Base-by-base conservation (phyloP, 768 basidiomycete species). In the Udeniomyces megalosporus region DNA sequence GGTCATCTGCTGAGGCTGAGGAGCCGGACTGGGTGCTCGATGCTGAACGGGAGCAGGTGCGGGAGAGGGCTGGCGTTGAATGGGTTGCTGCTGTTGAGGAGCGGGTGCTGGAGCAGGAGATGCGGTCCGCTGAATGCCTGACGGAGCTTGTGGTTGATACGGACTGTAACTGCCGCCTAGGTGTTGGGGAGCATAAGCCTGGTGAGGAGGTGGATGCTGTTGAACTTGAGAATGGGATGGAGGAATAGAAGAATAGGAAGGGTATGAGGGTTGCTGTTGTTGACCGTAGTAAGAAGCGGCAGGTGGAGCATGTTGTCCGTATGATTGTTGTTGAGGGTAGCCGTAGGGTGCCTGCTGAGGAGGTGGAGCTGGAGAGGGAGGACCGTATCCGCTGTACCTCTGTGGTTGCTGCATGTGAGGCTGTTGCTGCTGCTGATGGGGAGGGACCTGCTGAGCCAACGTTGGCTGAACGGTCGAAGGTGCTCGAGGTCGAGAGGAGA, bases 1-100 rank as follows among this genome's bases (percentile, higher is more conserved):
- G 7, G 85, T 87, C 50, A 82, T 83, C 68, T 88, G 82, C 0
- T 82, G 83, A 4, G 84, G 57, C 26, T 59, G 64, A 8, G 69
- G 71, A 42, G 68, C 69, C 10, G 71, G 69, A 62, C 65, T 66
- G 1, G 68, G 65, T 2, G 68, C 62, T 48, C 69, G 62, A 31
- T 42, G 38, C 17, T 42, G 38, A 42, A n/a, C n/a, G n/a, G 38
- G 38, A 17, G 17, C 38, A 8, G 20, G 48, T n/a, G 55, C 55
- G 10, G 55, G 32, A 38, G 24, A 45, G 17, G 22, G 22, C 55
- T 32, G 14, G n/a, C 52, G 49, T 24, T 35, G 66, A 32, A 62
- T 62, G 31, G 54, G 46, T 29, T 69, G 54, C 29, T 48, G 59
- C 24, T 49, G 62, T 46, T 42, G 48, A 50, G 8, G 59, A 46